These are phyloP conservation scores for Chrysopogon serrulatus DNA, from an alignment of 176 grass and related monocot genomes.

Conservation along the genomic window DNA sequence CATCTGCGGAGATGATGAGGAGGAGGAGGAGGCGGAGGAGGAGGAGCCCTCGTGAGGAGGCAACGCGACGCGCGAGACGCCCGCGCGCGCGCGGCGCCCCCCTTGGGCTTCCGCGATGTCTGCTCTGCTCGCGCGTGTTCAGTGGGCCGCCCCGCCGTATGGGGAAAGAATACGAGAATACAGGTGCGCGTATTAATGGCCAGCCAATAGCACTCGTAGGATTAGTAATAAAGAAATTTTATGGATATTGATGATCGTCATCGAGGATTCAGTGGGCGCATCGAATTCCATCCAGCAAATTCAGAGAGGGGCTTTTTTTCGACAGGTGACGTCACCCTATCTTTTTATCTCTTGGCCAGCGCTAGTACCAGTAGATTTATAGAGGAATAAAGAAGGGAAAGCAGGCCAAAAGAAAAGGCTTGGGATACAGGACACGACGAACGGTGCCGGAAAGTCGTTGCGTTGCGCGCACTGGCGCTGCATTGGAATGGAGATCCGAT, in stretches of 20 bases:
- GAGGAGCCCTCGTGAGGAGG: not conserved
- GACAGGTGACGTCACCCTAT: not conserved
- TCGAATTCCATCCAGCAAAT: not conserved
- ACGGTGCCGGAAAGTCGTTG: not conserved
- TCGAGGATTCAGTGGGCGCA: not conserved
- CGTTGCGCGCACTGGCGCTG: not conserved
- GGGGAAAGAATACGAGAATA: not conserved
- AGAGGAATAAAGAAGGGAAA: constrained; percentile 4
- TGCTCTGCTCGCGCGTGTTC: not conserved
- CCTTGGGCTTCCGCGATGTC: not conserved
- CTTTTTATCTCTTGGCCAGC: not conserved
- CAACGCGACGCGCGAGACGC: not conserved
- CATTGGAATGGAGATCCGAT: constrained; percentile 1
- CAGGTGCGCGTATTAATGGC: not conserved
- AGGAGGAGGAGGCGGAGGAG: too few relatives aligned
- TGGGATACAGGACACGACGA: not conserved
- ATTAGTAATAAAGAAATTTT: not conserved
- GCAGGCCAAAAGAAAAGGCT: not conserved
- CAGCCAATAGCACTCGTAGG: not conserved
- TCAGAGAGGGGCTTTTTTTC: not conserved
- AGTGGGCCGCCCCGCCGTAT: not conserved
- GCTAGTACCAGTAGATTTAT: not conserved
- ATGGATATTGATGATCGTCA: not conserved
- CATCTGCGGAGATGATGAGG: not conserved
- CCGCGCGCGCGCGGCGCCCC: not conserved